Conservation (phyloP, 345 rosid species). For the Populus nigra region DNA sequence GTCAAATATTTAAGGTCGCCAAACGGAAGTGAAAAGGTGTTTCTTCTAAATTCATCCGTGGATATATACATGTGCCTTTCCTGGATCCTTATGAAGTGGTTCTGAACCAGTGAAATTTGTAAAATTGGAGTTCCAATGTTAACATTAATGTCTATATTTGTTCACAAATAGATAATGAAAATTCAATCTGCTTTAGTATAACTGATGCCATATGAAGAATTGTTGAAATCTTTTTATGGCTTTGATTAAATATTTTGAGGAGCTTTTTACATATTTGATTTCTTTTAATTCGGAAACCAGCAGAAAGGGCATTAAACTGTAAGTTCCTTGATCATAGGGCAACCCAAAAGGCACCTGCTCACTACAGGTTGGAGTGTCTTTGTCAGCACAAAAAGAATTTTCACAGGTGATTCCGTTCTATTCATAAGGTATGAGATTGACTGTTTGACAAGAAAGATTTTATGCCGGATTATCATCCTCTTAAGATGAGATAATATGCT, state of each 20-base stretch:
- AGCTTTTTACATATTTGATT: background rate
- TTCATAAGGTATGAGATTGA: slow-evolving; percentile 62
- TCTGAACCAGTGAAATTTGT: background rate
- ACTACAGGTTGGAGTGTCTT: slow-evolving; percentile 98
- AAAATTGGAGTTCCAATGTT: background rate
- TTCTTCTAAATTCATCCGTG: background rate
- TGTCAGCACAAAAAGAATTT: slow-evolving; percentile 87
- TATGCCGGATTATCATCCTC: slow-evolving; percentile 9
- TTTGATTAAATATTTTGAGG: background rate
- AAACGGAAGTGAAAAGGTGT: background rate
- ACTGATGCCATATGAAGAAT: slow-evolving; percentile 9
- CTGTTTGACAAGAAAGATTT: background rate
- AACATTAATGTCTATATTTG: background rate
- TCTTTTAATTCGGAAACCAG: background rate
- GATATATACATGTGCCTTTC: background rate
- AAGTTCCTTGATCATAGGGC: slow-evolving; percentile 49
- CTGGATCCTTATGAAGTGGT: background rate
- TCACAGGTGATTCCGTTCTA: slow-evolving; percentile 92
- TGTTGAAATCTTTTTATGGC: background rate
- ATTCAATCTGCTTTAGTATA: background rate
- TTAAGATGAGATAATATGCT: slow-evolving; percentile 17
- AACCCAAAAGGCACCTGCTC: slow-evolving; percentile 84
- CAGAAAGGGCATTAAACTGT: slow-evolving; percentile 1
- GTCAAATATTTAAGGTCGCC: background rate
- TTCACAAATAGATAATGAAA: background rate